Evolutionary conservation across 768 basidiomycete genomes (phyloP).

Genomic region (Boletus rubropictus): DNA sequence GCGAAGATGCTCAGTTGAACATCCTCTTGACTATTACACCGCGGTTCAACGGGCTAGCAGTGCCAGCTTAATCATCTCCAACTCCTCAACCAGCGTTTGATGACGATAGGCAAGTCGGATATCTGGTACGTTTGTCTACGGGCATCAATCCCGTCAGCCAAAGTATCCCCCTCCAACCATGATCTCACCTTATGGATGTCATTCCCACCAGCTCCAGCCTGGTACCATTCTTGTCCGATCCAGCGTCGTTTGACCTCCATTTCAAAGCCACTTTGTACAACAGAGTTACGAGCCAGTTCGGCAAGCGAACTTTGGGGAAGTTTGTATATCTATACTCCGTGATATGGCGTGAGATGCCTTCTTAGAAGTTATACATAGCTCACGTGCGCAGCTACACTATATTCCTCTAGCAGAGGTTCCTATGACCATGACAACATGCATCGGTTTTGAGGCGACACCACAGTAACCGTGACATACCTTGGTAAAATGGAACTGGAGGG

Average conservation of each 20-base stretch:
- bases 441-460: neutral
- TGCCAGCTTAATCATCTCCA: slow-evolving; percentile 59
- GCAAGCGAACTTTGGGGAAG: slow-evolving; percentile 90
- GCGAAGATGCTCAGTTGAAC: neutral
- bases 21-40: too few relatives aligned
- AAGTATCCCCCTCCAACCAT: slow-evolving; percentile 1
- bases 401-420: slow-evolving; percentile 95
- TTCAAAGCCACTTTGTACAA: slow-evolving; percentile 94
- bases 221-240: slow-evolving; percentile 91
- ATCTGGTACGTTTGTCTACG: slow-evolving; percentile 94
- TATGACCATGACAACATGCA: slow-evolving; percentile 25
- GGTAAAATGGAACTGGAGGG: slow-evolving; percentile 96
- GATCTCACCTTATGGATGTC: slow-evolving; percentile 83
- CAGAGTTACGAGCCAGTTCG: slow-evolving; percentile 97
- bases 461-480: slow-evolving; percentile 49
- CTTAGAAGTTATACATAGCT: slow-evolving; percentile 20
- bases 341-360: neutral
- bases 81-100: slow-evolving; percentile 80
- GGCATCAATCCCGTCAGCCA: slow-evolving; percentile 1
- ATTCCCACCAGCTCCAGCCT: slow-evolving; percentile 89
- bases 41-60: slow-evolving; percentile 3
- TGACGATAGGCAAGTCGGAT: slow-evolving; percentile 88
- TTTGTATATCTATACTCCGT: slow-evolving; percentile 76
- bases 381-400: slow-evolving; percentile 95
- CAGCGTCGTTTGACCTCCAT: slow-evolving; percentile 97